Conservation (phyloP, 345 rosid species). For the Linum trigynum region DNA sequence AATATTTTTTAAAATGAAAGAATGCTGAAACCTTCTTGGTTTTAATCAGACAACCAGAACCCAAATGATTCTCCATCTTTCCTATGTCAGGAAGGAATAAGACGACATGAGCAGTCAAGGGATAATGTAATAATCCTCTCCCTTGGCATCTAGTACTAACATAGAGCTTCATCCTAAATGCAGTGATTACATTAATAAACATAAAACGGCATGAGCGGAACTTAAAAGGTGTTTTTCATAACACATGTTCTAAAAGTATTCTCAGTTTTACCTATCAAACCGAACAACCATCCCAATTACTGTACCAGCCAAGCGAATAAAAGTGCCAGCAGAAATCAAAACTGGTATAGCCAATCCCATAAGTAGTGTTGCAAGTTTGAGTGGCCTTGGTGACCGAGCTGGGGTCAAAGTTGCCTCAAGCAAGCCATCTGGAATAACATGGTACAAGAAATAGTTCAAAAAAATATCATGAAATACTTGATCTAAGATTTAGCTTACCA, state of each 20-base stretch:
- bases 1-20: not conserved
- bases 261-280: slow-evolving; percentile 52
- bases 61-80: not conserved
- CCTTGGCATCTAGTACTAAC: too few relatives aligned
- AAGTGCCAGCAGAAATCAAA: slow-evolving; percentile 57
- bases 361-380: slow-evolving; percentile 79
- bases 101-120: not conserved
- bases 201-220: too few relatives aligned
- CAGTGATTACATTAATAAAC: too few relatives aligned
- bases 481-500: not conserved
- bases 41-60: not conserved
- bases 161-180: too few relatives aligned
- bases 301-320: slow-evolving; percentile 45
- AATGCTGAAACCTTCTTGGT: not conserved
- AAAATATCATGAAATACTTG: not conserved
- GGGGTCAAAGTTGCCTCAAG: slow-evolving; percentile 93
- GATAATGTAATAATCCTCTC: not conserved
- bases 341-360: slow-evolving; percentile 63
- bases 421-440: slow-evolving; percentile 58
- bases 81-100: not conserved
- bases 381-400: slow-evolving; percentile 70
- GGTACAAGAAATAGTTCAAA: slow-evolving; percentile 3
- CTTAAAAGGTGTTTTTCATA: too few relatives aligned
- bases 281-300: slow-evolving; percentile 58
- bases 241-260: too few relatives aligned